phyloP scores from a whole-genome alignment of 768 basidiomycete species.

The Pleurotus pulmonarius region DNA sequence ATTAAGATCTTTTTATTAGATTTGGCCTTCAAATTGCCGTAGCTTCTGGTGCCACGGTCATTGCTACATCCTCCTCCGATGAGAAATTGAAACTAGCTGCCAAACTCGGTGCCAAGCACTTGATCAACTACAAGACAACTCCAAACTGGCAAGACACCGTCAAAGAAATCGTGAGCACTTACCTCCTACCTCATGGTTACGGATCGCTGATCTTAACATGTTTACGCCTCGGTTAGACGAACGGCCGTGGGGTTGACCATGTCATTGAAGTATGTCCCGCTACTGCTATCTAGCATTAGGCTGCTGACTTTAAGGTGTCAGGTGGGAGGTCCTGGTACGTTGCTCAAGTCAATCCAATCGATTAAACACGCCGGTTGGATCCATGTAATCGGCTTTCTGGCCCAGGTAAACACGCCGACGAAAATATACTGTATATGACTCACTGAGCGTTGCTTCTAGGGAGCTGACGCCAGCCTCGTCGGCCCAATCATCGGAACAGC shows the following conservation, averaged over 20 bases:
- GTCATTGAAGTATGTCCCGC: conserved; percentile 28
- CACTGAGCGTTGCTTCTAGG: conserved; percentile 13
- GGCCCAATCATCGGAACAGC: conserved; percentile 31
- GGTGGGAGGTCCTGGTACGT: conserved; percentile 54
- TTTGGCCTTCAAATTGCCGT: conserved; percentile 61
- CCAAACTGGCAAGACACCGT: conserved; percentile 58
- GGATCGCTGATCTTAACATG: background rate
- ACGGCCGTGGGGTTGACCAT: conserved; percentile 33
- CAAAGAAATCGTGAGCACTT: conserved; percentile 29
- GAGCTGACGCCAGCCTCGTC: conserved; percentile 25
- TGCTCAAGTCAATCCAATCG: conserved; percentile 38
- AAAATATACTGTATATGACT: background rate
- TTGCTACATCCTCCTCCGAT: conserved; percentile 65
- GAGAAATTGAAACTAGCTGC: conserved; percentile 52
- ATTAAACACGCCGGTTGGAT: conserved; percentile 39
- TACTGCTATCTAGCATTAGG: conserved; percentile 7
- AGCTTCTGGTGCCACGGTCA: conserved; percentile 59
- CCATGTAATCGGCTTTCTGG: conserved; percentile 50
- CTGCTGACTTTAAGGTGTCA: conserved; percentile 29
- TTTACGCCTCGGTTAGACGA: conserved; percentile 23
- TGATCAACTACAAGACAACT: conserved; percentile 59
- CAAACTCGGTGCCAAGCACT: conserved; percentile 50
- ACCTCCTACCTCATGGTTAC: conserved; percentile 8
- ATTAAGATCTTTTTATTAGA: conserved; percentile 18
- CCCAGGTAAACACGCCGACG: conserved; percentile 24